Base-by-base conservation (phyloP, 495 filamentous ascomycete species). In the Thozetella sp. region DNA sequence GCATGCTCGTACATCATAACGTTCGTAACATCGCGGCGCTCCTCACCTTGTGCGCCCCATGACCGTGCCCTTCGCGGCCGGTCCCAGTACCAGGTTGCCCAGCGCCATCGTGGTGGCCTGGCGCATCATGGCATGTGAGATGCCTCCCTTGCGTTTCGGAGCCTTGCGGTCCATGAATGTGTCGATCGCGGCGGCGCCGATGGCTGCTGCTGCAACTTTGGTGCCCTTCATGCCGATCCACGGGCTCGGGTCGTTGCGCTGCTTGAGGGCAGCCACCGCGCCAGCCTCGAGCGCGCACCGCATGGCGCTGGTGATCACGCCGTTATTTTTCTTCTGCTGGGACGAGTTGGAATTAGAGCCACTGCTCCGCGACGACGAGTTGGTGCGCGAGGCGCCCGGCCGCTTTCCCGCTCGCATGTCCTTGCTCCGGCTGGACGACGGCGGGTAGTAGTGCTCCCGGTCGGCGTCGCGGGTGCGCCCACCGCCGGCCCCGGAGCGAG, bases 151-250 rank as follows among this genome's bases (percentile, higher is more conserved):
- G 0, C 57, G 53, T 46, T 66, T 63, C n/a, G 68, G 64, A 22
- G 63, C 54, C 40, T 56, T 60, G 15, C 57, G 54, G 19, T 64
- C 61, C 30, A 71, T 64, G 9, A 70, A 66, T 0, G 63, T 69
- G 53, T 73, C 71, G 9, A 72, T 67, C 1, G 61, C 57, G 13
- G 71, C 71, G 1, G 71, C 69, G 46, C 68, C 61, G 11, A 73
- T 19, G 0, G 68, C 71, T 0, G 71, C 67, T 0, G 71, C 61
- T 2, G 59, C 67, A 15, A 72, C 59, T 54, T 68, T 69, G 9
- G 65, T 53, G 11, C 64, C 71, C 53, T 72, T 69, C 19, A 60
- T 19, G 17, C 69, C 67, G 2, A 73, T 25, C 61, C 65, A 69
- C 0, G 71, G 63, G 2, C 58, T 54, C 1, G 65, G 60, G 54